Percentiles rank a stretch among this genome's conserved stretches.
phyloP scores from a whole-genome alignment of 768 basidiomycete species.

The Suillus lakei region DNA sequence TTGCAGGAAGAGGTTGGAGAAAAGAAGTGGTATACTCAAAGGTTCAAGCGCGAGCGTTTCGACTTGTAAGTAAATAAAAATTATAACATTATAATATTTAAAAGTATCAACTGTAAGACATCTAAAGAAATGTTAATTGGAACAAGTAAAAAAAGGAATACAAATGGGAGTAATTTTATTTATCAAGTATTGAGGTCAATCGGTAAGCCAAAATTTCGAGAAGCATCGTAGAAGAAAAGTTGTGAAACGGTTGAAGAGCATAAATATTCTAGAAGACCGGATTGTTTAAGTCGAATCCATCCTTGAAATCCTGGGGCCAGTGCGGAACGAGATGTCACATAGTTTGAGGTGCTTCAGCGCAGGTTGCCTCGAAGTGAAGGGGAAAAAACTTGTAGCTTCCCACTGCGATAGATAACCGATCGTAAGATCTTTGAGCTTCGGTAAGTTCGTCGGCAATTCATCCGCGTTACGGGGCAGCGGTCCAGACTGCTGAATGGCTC shows the following conservation, averaged over 20 bases:
- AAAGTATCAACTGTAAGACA: too few species aligned
- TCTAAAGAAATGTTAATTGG: too few species aligned
- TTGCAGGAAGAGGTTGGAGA: neutral
- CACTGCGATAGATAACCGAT: slow-evolving; percentile 11
- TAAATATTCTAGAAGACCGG: neutral
- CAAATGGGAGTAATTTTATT: too few species aligned
- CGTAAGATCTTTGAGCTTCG: slow-evolving; percentile 8
- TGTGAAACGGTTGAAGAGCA: neutral
- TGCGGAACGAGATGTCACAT: neutral
- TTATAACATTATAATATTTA: too few species aligned
- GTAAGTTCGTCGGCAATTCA: neutral
- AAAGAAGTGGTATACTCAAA: neutral
- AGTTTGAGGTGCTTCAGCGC: slow-evolving; percentile 12
- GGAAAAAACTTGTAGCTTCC: slow-evolving; percentile 10
- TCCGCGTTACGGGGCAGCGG: neutral
- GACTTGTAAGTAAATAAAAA: too few species aligned
- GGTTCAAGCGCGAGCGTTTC: slow-evolving; percentile 6
- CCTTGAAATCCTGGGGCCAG: neutral
- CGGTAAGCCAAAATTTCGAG: slow-evolving; percentile 3
- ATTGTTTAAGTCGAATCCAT: too few species aligned
- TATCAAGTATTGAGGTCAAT: neutral
- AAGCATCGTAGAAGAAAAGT: slow-evolving; percentile 8
- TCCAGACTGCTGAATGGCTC: neutral
- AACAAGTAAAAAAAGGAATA: too few species aligned
- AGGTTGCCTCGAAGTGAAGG: neutral